Percentiles rank a stretch among this genome's conserved stretches.
Conservation (phyloP, 768 basidiomycete genomes). For the Boletus coccyginus region DNA sequence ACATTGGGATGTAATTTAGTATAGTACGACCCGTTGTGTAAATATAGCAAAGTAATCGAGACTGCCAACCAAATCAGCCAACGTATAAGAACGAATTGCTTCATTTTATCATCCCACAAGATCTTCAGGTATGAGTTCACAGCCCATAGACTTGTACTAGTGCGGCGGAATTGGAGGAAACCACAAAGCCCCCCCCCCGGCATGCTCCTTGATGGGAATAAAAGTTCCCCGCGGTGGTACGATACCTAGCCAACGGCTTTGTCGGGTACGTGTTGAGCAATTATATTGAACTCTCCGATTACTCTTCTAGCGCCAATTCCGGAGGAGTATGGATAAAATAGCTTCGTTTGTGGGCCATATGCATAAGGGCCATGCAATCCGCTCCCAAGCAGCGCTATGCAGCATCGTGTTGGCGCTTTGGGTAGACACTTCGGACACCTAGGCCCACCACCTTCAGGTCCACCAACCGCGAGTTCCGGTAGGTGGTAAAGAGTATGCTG, state of each 20-base stretch:
- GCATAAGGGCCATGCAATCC: not conserved
- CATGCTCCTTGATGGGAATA: slow-evolving; percentile 8
- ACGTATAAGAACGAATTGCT: slow-evolving; percentile 3
- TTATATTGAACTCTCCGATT: slow-evolving; percentile 17
- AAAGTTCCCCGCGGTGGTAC: slow-evolving; percentile 13
- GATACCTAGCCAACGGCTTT: slow-evolving; percentile 9
- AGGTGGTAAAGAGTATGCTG: slow-evolving; percentile 10
- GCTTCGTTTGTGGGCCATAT: not conserved
- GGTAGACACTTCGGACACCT: not conserved
- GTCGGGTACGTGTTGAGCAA: slow-evolving; percentile 8
- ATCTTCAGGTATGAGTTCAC: slow-evolving; percentile 10
- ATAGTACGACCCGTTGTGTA: not conserved
- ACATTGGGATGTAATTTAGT: not conserved
- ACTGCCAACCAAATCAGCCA: too few relatives aligned
- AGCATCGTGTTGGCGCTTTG: not conserved
- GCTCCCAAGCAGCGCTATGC: slow-evolving; percentile 7
- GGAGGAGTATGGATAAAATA: slow-evolving; percentile 2
- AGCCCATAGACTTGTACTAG: slow-evolving; percentile 2
- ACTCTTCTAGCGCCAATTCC: slow-evolving; percentile 5
- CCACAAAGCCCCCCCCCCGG: slow-evolving; percentile 7
- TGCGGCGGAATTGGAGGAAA: slow-evolving; percentile 8
- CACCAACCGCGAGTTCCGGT: slow-evolving; percentile 12
- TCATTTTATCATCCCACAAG: slow-evolving; percentile 11
- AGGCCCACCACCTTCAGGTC: not conserved
- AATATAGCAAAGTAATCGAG: not conserved